These are phyloP conservation scores for Tetracentron sinense DNA, from an alignment of 164 flowering plant genomes.

Conservation along the genomic window DNA sequence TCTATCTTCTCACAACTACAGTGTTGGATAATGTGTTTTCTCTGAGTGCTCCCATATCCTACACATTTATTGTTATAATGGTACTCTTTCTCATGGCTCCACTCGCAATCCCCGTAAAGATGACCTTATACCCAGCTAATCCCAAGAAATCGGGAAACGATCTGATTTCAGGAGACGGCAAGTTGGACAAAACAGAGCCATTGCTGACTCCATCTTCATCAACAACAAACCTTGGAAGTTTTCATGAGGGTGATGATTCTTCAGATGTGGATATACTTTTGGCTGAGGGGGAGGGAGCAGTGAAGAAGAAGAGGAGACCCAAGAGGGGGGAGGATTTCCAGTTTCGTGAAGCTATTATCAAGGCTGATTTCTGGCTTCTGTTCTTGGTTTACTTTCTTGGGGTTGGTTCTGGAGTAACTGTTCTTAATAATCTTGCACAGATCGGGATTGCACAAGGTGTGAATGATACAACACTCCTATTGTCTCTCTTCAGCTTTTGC, in stretches of 20 bases:
- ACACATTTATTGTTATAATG: slow-evolving; percentile 47
- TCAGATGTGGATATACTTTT: slow-evolving; percentile 70
- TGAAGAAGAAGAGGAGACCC: slow-evolving; percentile 76
- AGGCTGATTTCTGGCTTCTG: slow-evolving; percentile 97
- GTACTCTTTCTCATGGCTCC: slow-evolving; percentile 75
- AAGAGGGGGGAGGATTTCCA: slow-evolving; percentile 82
- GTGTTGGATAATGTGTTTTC: slow-evolving; percentile 37
- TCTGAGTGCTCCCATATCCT: slow-evolving; percentile 37
- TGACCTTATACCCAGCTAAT: slow-evolving; percentile 58
- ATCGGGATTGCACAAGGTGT: slow-evolving; percentile 74
- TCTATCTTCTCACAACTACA: slow-evolving; percentile 70
- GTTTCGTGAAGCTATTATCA: slow-evolving; percentile 61
- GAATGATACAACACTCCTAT: slow-evolving; percentile 56
- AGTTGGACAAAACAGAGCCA: slow-evolving; percentile 37
- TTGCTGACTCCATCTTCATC: slow-evolving; percentile 54
- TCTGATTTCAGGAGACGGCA: slow-evolving; percentile 27
- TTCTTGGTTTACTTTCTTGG: slow-evolving; percentile 78
- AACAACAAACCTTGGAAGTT: slow-evolving; percentile 44
- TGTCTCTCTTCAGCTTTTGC: slow-evolving; percentile 82
- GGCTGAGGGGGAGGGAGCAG: slow-evolving; percentile 91
- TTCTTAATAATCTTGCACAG: slow-evolving; percentile 87
- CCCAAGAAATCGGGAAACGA: slow-evolving; percentile 25
- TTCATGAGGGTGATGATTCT: slow-evolving; percentile 41
- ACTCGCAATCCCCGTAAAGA: slow-evolving; percentile 77
- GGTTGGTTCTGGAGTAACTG: slow-evolving; percentile 90